Percentiles rank a stretch among this genome's conserved stretches.
Conservation (phyloP, 2,329 filamentous ascomycete genomes). For the Aspergillus jensenii region DNA sequence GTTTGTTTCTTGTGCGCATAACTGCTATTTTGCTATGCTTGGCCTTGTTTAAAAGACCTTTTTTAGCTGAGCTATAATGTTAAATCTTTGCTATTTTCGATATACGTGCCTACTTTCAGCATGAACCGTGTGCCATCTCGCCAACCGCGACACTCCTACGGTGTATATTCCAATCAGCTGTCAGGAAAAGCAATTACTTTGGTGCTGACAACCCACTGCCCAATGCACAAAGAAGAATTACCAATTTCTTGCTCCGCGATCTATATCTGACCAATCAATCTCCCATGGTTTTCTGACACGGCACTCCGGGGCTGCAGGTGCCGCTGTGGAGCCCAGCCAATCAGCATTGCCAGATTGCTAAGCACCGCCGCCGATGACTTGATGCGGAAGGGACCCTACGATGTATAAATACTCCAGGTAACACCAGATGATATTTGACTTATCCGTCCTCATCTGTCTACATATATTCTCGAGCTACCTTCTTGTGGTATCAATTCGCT, state of each 20-base stretch:
- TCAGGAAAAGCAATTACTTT: not conserved
- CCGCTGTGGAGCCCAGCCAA: not conserved
- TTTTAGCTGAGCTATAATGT: not conserved
- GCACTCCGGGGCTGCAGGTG: not conserved
- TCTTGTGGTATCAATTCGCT: not conserved
- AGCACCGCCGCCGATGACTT: conserved; percentile 4
- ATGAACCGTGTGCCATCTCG: not conserved
- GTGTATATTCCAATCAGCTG: not conserved
- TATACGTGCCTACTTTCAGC: too few relatives aligned
- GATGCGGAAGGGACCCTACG: not conserved
- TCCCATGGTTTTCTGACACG: not conserved
- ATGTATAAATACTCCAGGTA: conserved; percentile 5
- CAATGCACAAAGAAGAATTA: conserved; percentile 9
- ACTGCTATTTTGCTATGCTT: not conserved
- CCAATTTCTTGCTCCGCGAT: not conserved
- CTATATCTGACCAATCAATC: conserved; percentile 4
- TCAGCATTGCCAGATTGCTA: conserved; percentile 9
- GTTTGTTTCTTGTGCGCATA: not conserved
- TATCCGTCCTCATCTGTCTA: not conserved
- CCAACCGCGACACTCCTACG: not conserved
- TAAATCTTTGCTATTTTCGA: not conserved
- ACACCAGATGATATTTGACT: not conserved
- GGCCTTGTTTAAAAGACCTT: not conserved
- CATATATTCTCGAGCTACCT: not conserved
- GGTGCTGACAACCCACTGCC: not conserved